These are phyloP conservation scores for Magnolia kwangsiensis DNA, from an alignment of 164 flowering plant species.

Conservation along the genomic window DNA sequence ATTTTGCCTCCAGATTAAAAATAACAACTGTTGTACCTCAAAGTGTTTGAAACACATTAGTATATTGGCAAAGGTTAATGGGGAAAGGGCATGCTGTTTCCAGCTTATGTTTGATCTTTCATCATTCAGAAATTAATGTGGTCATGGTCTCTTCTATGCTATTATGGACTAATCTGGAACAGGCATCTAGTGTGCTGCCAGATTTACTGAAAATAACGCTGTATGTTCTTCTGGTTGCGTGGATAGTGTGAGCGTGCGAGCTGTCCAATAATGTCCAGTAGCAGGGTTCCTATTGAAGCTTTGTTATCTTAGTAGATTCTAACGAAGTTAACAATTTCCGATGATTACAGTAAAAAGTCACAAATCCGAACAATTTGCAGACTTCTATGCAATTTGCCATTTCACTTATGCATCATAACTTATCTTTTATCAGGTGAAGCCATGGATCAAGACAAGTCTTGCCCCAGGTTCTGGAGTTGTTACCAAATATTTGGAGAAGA, in stretches of 20 bases:
- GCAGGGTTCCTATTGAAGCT: background rate
- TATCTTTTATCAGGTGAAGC: slow-evolving; percentile 61
- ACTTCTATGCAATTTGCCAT: too few relatives aligned
- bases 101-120: background rate
- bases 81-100: background rate
- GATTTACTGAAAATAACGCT: background rate
- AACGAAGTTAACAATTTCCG: background rate
- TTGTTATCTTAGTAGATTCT: background rate
- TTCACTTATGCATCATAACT: background rate
- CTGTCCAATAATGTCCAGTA: background rate
- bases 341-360: background rate
- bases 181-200: background rate
- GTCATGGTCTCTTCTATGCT: background rate
- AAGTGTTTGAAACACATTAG: too few relatives aligned
- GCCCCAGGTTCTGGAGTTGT: slow-evolving; percentile 99
- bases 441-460: slow-evolving; percentile 95
- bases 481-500: slow-evolving; percentile 68
- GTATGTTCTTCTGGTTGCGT: background rate
- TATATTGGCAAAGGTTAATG: background rate
- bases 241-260: background rate
- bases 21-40: too few relatives aligned
- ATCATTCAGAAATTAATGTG: background rate
- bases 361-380: background rate
- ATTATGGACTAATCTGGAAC: background rate
- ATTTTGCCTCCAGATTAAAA: too few relatives aligned